Evolutionary conservation across 164 flowering plant species (phyloP).

Genomic region (Tetracentron sinense): DNA sequence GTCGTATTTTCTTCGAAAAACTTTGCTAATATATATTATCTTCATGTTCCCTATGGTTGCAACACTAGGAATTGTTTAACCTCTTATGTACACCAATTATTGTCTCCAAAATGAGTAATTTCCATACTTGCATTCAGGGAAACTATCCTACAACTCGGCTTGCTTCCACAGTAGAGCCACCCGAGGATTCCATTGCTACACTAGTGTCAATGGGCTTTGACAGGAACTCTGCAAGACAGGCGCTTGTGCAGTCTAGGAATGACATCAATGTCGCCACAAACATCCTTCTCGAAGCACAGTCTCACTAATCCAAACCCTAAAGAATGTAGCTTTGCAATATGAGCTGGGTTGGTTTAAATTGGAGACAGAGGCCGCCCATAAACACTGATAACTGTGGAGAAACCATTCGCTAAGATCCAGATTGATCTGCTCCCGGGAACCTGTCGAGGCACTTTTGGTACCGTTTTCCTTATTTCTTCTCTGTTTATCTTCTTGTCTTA

Average conservation of each 20-base stretch:
- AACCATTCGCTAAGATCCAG: neutral
- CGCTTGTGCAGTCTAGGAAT: constrained; percentile 83
- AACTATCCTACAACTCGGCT: constrained; percentile 45
- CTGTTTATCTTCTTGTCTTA: neutral
- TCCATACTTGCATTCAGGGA: constrained; percentile 34
- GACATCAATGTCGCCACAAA: constrained; percentile 86
- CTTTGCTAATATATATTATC: neutral
- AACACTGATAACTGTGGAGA: neutral
- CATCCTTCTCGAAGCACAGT: constrained; percentile 90
- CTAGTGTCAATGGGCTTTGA: constrained; percentile 98
- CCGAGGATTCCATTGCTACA: constrained; percentile 76
- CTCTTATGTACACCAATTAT: neutral
- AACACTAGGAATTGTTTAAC: neutral
- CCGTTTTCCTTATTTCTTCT: neutral
- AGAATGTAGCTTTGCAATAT: neutral
- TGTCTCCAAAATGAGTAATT: no score
- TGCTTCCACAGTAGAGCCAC: constrained; percentile 49
- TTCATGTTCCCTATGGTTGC: neutral
- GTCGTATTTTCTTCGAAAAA: neutral
- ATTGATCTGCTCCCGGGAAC: constrained; percentile 7
- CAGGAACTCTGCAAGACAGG: constrained; percentile 76
- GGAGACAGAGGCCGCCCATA: neutral
- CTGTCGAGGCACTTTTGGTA: neutral
- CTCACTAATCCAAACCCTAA: constrained; percentile 32
- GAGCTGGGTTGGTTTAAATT: neutral